These are phyloP conservation scores for Pelargonium myrrhifolium DNA, from an alignment of 441 rosid genomes.

Conservation along the genomic window DNA sequence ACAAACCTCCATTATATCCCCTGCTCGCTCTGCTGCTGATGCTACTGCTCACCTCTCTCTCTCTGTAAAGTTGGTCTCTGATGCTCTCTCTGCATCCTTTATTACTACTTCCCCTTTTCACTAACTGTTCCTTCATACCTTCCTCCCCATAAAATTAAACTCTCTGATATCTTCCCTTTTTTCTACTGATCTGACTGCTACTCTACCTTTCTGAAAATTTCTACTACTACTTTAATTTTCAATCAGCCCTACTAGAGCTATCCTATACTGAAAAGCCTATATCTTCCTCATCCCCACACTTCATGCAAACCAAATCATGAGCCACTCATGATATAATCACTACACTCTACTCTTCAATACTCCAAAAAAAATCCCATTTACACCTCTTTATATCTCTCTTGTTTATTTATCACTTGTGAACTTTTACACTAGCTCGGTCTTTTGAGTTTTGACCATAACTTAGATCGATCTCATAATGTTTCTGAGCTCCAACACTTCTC, in stretches of 20 bases:
- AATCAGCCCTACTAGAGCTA: too few relatives aligned
- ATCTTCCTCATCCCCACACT: background rate
- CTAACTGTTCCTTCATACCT: background rate
- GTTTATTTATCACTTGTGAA: background rate
- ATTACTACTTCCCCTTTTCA: constrained; percentile 1
- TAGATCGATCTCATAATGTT: background rate
- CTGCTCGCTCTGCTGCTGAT: too few relatives aligned
- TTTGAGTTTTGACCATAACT: background rate
- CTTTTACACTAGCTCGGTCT: background rate
- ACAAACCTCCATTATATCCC: background rate
- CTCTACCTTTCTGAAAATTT: background rate
- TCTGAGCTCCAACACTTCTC: background rate
- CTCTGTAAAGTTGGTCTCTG: too few relatives aligned
- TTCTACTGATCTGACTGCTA: background rate
- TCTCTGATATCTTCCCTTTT: background rate
- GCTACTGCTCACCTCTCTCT: too few relatives aligned
- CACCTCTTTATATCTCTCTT: background rate
- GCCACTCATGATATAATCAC: constrained; percentile 5
- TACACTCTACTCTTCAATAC: background rate
- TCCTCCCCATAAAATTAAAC: background rate
- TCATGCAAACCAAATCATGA: background rate
- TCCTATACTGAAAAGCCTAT: background rate
- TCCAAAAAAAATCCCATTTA: too few relatives aligned
- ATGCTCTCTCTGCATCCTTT: constrained; percentile 1
- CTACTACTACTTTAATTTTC: background rate